A percentile compares a stretch with the other conserved stretches of the same genome.
Conservation (phyloP, 768 basidiomycete species). For the Strobilomyces confusus region DNA sequence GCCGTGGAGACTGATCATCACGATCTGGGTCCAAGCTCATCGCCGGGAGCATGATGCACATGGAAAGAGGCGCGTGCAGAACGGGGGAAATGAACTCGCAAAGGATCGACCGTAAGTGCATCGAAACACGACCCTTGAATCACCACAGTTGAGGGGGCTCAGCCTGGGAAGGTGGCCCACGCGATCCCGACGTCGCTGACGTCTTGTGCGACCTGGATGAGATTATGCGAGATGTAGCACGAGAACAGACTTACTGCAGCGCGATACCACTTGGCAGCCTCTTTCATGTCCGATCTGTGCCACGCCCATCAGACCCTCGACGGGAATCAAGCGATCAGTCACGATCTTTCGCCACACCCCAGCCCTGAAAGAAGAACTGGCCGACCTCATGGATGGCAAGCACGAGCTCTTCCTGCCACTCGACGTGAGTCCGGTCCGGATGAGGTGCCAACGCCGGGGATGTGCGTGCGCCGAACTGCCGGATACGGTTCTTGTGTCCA, state of each 20-base stretch:
- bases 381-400: constrained; percentile 91
- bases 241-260: constrained; percentile 54
- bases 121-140: constrained; percentile 4
- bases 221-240: not conserved
- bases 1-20: constrained; percentile 66
- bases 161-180: constrained; percentile 42
- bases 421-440: too few relatives aligned
- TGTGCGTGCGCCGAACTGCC: too few relatives aligned
- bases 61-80: constrained; percentile 18
- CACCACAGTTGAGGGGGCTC: constrained; percentile 1
- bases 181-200: constrained; percentile 79
- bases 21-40: constrained; percentile 49
- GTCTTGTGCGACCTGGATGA: constrained; percentile 57
- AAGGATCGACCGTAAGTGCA: constrained; percentile 20
- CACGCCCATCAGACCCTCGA: not conserved
- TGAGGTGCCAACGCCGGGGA: too few relatives aligned
- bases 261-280: constrained; percentile 87
- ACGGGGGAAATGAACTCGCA: constrained; percentile 19
- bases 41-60: constrained; percentile 12
- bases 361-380: constrained; percentile 89
- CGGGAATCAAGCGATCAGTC: not conserved
- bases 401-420: constrained; percentile 66
- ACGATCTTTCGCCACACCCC: constrained; percentile 84
- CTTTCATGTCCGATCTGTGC: constrained; percentile 80
- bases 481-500: too few relatives aligned